Evolutionary conservation across 495 filamentous ascomycete species (phyloP).

Genomic region (Mytilinidion resinicola): DNA sequence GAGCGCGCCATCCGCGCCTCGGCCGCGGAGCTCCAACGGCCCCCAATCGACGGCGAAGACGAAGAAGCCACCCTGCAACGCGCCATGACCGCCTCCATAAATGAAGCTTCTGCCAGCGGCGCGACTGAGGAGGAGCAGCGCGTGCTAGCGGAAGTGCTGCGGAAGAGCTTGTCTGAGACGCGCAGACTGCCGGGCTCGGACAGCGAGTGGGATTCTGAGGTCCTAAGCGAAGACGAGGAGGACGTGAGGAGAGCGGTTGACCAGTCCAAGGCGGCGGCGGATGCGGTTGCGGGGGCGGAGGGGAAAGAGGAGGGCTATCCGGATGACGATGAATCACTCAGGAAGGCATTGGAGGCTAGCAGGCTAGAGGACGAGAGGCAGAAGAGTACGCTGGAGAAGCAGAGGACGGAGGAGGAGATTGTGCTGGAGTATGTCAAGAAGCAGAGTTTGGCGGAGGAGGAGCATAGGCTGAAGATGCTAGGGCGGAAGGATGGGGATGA

Average conservation of each 20-base stretch:
- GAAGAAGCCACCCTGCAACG: conserved; percentile 32
- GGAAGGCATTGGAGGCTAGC: conserved; percentile 44
- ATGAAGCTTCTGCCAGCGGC: conserved; percentile 21
- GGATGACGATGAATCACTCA: conserved; percentile 38
- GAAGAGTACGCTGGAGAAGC: conserved; percentile 37
- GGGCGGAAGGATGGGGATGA: conserved; percentile 11
- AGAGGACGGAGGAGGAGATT: conserved; percentile 61
- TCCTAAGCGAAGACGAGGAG: conserved; percentile 40
- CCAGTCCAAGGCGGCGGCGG: conserved; percentile 17
- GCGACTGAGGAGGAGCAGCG: conserved; percentile 45
- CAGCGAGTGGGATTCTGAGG: conserved; percentile 30
- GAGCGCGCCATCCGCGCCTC: conserved; percentile 65
- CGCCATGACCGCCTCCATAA: conserved; percentile 31
- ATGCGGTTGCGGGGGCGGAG: background rate
- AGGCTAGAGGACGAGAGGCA: conserved; percentile 32
- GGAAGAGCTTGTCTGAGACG: conserved; percentile 47
- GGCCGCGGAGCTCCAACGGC: conserved; percentile 50
- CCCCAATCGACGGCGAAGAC: conserved; percentile 25
- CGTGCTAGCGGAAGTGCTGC: conserved; percentile 54
- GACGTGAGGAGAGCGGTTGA: conserved; percentile 29
- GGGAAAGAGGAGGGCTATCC: conserved; percentile 5
- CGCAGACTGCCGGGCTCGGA: conserved; percentile 12
- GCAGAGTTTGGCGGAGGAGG: conserved; percentile 65
- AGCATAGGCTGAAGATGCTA: conserved; percentile 37
- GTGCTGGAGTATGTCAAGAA: conserved; percentile 72